Conservation (phyloP, 2,329 filamentous ascomycete genomes). For the Talaromyces atroroseus region DNA sequence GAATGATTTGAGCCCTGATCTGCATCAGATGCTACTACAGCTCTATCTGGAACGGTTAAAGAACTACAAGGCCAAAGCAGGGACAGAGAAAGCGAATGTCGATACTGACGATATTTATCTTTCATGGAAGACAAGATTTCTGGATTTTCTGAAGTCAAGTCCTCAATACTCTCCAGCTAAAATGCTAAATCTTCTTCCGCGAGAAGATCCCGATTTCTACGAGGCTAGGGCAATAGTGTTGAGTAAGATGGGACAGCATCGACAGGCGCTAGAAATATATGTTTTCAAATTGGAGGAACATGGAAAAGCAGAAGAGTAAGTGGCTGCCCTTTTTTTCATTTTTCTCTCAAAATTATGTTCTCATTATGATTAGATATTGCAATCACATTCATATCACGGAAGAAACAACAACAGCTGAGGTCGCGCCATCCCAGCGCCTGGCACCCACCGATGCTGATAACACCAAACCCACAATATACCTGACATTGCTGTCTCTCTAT, state of each 20-base stretch:
- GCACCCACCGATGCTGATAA: slow-evolving; percentile 49
- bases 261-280: slow-evolving; percentile 93
- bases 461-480: slow-evolving; percentile 73
- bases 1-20: slow-evolving; percentile 74
- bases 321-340: slow-evolving; percentile 16
- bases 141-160: slow-evolving; percentile 70
- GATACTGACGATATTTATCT: slow-evolving; percentile 38
- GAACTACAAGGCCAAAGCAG: slow-evolving; percentile 34
- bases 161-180: slow-evolving; percentile 73
- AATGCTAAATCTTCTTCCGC: slow-evolving; percentile 71
- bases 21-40: slow-evolving; percentile 78
- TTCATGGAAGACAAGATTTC: slow-evolving; percentile 59
- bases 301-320: slow-evolving; percentile 84
- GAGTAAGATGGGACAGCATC: slow-evolving; percentile 91
- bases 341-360: slow-evolving; percentile 13
- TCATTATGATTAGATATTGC: slow-evolving; percentile 60
- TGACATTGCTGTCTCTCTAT: slow-evolving; percentile 84
- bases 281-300: slow-evolving; percentile 90
- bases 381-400: slow-evolving; percentile 71
- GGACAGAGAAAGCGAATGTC: slow-evolving; percentile 16
- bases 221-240: slow-evolving; percentile 86
- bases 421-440: slow-evolving; percentile 31
- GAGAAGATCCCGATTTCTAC: slow-evolving; percentile 77
- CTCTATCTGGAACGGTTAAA: slow-evolving; percentile 58
- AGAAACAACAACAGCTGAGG: slow-evolving; percentile 36